A percentile compares a stretch with the other conserved stretches of the same genome.
phyloP scores from a whole-genome alignment of 441 rosid genomes.

The Corymbia calophylla region DNA sequence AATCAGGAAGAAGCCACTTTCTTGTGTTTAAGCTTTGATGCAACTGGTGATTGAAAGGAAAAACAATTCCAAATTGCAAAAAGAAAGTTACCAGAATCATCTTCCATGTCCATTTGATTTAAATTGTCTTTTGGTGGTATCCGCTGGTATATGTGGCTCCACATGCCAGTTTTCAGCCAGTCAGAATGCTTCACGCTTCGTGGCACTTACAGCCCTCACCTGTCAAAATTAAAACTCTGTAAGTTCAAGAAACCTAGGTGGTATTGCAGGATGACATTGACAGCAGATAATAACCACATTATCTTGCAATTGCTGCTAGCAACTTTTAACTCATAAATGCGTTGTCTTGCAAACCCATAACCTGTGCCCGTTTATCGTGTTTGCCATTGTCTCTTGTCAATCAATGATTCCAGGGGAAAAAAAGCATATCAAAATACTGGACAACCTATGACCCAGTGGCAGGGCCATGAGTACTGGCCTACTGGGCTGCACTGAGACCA shows the following conservation, averaged over 20 bases:
- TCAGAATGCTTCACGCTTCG: neutral
- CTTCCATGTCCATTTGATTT: constrained; percentile 29
- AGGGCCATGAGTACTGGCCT: neutral
- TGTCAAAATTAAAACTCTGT: neutral
- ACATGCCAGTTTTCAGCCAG: constrained; percentile 29
- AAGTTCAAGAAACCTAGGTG: neutral
- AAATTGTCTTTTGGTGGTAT: constrained; percentile 41
- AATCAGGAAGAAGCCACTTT: neutral
- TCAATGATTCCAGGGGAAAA: neutral
- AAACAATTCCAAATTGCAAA: neutral
- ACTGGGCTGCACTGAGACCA: neutral
- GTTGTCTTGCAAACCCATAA: neutral
- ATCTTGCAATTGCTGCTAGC: too few species aligned
- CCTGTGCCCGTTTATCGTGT: rapidly evolving
- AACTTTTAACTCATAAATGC: rapidly evolving
- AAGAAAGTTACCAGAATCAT: constrained; percentile 30
- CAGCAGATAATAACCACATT: neutral
- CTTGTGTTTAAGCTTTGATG: neutral
- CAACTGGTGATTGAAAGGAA: neutral
- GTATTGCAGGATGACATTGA: neutral
- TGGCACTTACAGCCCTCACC: neutral
- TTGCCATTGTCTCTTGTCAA: neutral
- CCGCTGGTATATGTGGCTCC: constrained; percentile 51
- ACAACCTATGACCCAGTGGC: neutral
- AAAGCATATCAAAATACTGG: neutral